Percentiles rank a stretch among this genome's conserved stretches.
Evolutionary conservation across 192 early-diverging fungal species (phyloP).

Genomic region (Linnemannia hyalina): DNA sequence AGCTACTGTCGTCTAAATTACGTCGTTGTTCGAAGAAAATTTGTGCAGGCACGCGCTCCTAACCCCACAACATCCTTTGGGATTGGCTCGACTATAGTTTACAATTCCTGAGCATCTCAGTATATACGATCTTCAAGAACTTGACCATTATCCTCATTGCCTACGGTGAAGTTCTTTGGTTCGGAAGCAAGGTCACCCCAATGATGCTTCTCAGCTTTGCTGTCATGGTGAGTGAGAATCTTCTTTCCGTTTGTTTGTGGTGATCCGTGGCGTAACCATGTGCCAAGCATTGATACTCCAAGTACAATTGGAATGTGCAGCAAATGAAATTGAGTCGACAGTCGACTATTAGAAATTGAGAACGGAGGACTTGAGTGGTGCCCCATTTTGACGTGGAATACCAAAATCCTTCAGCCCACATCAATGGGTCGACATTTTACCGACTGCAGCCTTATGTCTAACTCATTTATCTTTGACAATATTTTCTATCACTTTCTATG

Average conservation of each 20-base stretch:
- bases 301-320: background rate
- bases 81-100: conserved; percentile 53
- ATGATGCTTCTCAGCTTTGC: conserved; percentile 87
- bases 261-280: background rate
- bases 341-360: background rate
- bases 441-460: background rate
- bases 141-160: conserved; percentile 98
- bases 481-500: background rate
- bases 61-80: background rate
- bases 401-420: background rate
- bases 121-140: conserved; percentile 99
- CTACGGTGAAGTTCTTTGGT: conserved; percentile 89
- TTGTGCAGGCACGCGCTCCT: background rate
- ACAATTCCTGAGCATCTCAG: conserved; percentile 91
- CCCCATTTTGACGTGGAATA: background rate
- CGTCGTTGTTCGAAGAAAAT: background rate
- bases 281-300: background rate
- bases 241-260: no score
- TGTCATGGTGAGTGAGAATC: conserved; percentile 73
- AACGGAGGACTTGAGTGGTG: background rate
- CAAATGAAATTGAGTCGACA: background rate
- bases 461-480: background rate
- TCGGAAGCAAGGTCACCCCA: conserved; percentile 84
- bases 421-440: background rate
- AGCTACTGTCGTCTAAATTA: background rate